Conservation (phyloP, 495 filamentous ascomycete genomes). For the Penicillium waksmanii region DNA sequence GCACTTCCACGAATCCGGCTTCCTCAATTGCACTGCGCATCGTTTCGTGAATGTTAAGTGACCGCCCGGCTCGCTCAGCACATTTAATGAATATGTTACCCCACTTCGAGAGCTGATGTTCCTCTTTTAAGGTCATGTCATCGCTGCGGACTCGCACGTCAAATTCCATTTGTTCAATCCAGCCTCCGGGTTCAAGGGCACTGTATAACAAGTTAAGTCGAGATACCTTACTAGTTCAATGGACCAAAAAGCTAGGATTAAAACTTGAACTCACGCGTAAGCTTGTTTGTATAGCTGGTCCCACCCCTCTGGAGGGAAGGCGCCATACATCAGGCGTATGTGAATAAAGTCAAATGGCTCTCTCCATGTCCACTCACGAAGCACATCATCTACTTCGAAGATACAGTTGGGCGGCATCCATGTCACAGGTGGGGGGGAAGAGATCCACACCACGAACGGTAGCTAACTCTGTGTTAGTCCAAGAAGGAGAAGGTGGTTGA, state of each 20-base stretch:
- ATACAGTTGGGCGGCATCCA: slow-evolving; percentile 28
- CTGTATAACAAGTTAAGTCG: background rate
- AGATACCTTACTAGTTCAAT: background rate
- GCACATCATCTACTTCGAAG: slow-evolving; percentile 30
- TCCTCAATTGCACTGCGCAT: slow-evolving; percentile 1
- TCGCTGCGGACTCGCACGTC: slow-evolving; percentile 38
- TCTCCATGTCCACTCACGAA: slow-evolving; percentile 26
- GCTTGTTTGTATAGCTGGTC: slow-evolving; percentile 25
- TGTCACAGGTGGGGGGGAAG: slow-evolving; percentile 9
- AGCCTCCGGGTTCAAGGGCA: slow-evolving; percentile 44
- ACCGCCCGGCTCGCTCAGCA: background rate
- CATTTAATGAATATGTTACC: slow-evolving; percentile 1
- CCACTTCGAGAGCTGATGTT: background rate
- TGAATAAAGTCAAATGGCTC: slow-evolving; percentile 35
- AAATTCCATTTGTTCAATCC: slow-evolving; percentile 57
- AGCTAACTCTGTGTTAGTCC: background rate
- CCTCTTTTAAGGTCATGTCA: slow-evolving; percentile 35
- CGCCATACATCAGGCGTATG: slow-evolving; percentile 17
- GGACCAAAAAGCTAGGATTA: background rate
- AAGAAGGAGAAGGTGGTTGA: background rate
- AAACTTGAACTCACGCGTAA: slow-evolving; percentile 12
- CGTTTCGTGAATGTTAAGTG: slow-evolving; percentile 2
- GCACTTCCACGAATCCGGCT: background rate
- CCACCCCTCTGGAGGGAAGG: slow-evolving; percentile 24
- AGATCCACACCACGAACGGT: slow-evolving; percentile 18